Conservation (phyloP, 2,329 filamentous ascomycete species). For the Trichoderma brevicompactum region DNA sequence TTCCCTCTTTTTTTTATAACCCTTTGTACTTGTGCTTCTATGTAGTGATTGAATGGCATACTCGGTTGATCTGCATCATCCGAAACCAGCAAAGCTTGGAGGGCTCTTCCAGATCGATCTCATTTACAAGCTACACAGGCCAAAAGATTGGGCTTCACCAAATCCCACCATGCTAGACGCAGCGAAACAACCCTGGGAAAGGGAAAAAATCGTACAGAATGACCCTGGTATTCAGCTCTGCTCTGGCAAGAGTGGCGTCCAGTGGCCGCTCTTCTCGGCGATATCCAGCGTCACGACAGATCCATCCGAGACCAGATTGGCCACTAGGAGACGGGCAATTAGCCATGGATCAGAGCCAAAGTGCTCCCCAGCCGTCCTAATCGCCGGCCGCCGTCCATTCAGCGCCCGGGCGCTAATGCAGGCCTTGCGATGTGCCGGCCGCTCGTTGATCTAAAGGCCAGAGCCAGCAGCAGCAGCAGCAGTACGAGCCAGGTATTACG, state of each 20-base stretch:
- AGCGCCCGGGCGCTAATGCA: constrained; percentile 31
- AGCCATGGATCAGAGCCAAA: neutral
- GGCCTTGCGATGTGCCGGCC: constrained; percentile 29
- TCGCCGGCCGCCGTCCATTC: constrained; percentile 18
- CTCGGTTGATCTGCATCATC: neutral
- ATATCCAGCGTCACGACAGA: constrained; percentile 5
- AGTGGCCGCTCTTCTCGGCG: constrained; percentile 2
- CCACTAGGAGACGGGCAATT: constrained; percentile 23
- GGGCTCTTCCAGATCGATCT: neutral
- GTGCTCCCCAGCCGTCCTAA: constrained; percentile 18
- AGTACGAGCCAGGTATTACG: neutral
- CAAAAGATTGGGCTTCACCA: neutral
- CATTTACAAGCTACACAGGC: neutral
- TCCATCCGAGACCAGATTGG: constrained; percentile 22
- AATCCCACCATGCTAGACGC: neutral
- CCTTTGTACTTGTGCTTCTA: too few relatives aligned
- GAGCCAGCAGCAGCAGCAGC: neutral
- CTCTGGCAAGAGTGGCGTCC: constrained; percentile 25
- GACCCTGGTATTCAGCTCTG: constrained; percentile 27
- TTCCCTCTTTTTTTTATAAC: too few relatives aligned
- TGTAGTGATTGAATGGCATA: too few relatives aligned
- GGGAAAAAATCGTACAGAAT: neutral
- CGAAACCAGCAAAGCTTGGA: neutral
- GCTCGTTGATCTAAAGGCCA: neutral
- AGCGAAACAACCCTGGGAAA: neutral